Evolutionary conservation across 2,329 filamentous ascomycete species (phyloP).

Genomic region (Juglanconis sp.): DNA sequence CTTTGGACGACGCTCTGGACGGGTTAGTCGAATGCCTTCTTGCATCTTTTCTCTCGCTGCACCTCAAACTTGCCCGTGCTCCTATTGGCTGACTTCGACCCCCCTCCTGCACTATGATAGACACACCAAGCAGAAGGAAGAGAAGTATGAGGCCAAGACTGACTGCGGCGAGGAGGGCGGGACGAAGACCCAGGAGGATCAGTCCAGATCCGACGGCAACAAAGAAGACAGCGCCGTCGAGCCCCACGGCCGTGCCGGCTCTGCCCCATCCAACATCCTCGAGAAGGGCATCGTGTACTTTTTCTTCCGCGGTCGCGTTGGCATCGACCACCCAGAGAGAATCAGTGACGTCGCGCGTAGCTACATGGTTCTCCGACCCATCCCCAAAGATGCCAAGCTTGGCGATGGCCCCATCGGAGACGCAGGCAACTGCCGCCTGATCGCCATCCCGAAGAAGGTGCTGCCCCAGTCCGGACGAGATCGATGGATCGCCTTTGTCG

Average conservation of each 20-base stretch:
- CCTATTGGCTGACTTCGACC: neutral
- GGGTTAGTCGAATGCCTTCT: neutral
- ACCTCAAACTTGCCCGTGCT: too few relatives aligned
- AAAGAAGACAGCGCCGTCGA: slow-evolving; percentile 23
- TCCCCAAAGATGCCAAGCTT: slow-evolving; percentile 67
- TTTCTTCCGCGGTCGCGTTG: slow-evolving; percentile 77
- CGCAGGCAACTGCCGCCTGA: slow-evolving; percentile 62
- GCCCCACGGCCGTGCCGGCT: slow-evolving; percentile 29
- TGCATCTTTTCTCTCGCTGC: too few relatives aligned
- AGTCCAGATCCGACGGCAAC: slow-evolving; percentile 11
- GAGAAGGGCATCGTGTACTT: slow-evolving; percentile 93
- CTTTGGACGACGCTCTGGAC: slow-evolving; percentile 10
- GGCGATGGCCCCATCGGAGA: slow-evolving; percentile 47
- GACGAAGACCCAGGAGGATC: slow-evolving; percentile 22
- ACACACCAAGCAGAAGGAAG: slow-evolving; percentile 17
- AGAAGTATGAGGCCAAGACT: slow-evolving; percentile 23
- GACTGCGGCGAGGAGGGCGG: slow-evolving; percentile 23
- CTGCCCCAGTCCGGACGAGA: slow-evolving; percentile 68
- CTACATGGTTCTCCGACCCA: slow-evolving; percentile 75
- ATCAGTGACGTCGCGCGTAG: slow-evolving; percentile 73
- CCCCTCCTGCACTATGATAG: neutral
- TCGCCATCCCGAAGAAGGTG: slow-evolving; percentile 81
- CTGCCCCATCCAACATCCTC: slow-evolving; percentile 55
- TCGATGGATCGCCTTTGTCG: slow-evolving; percentile 77
- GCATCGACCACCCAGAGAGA: slow-evolving; percentile 64